Evolutionary conservation across 192 early-diverging fungal species (phyloP).

Genomic region (Coemansia sp.): DNA sequence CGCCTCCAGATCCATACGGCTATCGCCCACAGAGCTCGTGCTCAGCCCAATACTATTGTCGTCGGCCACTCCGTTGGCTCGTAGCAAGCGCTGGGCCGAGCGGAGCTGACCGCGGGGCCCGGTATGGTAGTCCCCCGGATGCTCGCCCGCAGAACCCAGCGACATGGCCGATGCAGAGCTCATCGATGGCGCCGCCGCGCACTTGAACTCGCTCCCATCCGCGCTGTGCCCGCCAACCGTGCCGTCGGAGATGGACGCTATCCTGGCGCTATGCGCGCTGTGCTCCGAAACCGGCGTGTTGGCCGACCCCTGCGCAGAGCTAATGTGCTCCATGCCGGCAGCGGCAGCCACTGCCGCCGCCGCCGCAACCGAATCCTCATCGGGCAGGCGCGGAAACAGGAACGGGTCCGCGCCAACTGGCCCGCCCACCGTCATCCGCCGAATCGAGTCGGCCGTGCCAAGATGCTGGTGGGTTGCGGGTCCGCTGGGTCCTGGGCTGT

Average conservation of each 20-base stretch:
- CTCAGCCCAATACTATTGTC: conserved; percentile 48
- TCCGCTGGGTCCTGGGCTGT: not conserved
- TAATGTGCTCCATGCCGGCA: conserved; percentile 2
- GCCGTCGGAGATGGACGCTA: not conserved
- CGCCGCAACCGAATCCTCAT: conserved; percentile 26
- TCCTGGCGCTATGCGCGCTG: not conserved
- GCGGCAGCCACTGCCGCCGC: conserved; percentile 15
- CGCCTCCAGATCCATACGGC: conserved; percentile 30
- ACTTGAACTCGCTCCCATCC: conserved; percentile 3
- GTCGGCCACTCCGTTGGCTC: conserved; percentile 40
- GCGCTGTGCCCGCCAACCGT: not conserved
- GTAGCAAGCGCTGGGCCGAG: conserved; percentile 37
- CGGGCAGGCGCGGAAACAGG: conserved; percentile 43
- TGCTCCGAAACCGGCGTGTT: not conserved
- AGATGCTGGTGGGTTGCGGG: conserved; percentile 12
- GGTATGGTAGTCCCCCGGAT: not conserved
- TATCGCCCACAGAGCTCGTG: conserved; percentile 20
- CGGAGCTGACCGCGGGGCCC: conserved; percentile 32
- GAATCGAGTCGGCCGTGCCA: conserved; percentile 23
- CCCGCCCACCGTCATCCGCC: conserved; percentile 41
- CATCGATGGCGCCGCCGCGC: not conserved
- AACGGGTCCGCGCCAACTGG: conserved; percentile 29
- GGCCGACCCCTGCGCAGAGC: not conserved
- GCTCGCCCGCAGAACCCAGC: too few relatives aligned
- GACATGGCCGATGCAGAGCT: not conserved